Base-by-base conservation (phyloP, 352 stramenopile species). In the Phytophthora ramorum region DNA sequence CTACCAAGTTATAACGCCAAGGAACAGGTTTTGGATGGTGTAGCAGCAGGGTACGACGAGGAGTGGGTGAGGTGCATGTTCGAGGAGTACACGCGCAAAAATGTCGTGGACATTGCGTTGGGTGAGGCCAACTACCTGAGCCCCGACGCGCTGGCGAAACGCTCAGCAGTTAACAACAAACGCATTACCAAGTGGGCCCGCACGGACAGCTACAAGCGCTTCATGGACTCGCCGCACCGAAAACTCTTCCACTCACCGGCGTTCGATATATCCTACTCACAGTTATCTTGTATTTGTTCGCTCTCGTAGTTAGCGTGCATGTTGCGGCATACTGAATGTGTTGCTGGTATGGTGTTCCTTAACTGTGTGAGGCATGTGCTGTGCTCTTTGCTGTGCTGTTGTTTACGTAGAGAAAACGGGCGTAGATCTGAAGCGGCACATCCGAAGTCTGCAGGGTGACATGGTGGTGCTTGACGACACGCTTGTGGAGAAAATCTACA, bases 21-120 rank as follows among this genome's bases (percentile, higher is more conserved):
- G 19, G 26, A 0, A 12, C 45, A 95, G 87, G 84, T 93, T 17
- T 48, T 96, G n/a, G 88, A 96, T 37, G 88, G 86, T 14, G 78
- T 96, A 13, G 64, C 79, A 38, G 83, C 85, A 28, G 88, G 88
- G 1, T 95, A 93, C 52, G 85, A 89, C 37, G 88, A 96, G 63
- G 87, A 95, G 53, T 96, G 88, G 88, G 79, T 96, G 14, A 82
- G 88, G 7, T 94, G 83, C 61, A 92, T 92, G 75, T 96, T 94
- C 62, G 88, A 96, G 57, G 88, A 96, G 56, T 95, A 94, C 45
- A 94, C 85, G n/a, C 78, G 81, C 13, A 89, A 92, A 75, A 93
- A 91, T 34, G 75, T 96, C 8, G 83, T 93, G 32, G 87, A 96
- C 61, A 82, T 96, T 46, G 87, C 82, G 3, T 57, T 91, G 32